Evolutionary conservation across 1,284 basidiomycete genomes (phyloP), one percentile per base, ranked within the genome.

Genomic region (Cryptococcus neoformans): DNA sequence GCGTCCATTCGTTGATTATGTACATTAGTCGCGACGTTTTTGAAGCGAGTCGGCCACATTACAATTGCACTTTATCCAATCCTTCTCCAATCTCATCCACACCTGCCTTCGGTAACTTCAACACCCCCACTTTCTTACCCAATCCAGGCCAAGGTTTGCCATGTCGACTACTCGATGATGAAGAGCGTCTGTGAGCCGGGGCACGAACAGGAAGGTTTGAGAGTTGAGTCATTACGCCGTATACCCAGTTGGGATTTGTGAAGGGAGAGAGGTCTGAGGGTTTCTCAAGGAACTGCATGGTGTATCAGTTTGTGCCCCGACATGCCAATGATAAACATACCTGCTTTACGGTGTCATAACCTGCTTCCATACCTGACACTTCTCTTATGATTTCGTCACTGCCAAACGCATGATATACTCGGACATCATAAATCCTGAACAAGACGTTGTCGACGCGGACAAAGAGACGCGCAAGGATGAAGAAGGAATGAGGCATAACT

Each of bases 401-500:
- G 0, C 71, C 73, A 64, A 98, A 93, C 1, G 87, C 86, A 71
- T 94, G 89, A 69, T 91, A 99, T 60, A 97, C 80, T 42, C 96
- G 83, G 0, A 93, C 94, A 68, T 99, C 96, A 66, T 85, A 87
- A 41, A 87, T 84, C 44, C 96, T 83, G 79, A 99, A 99, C 44
- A 98, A 83, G 44, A 99, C 96, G 56, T 89, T 85, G 75, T 99
- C 96, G 49, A 99, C 93, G 17, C 96, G 85, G 4, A 99, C 81
- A n/a, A 90, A 92, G 75, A 97, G 92, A 6, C 96, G 84, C 1
- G 87, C 83, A 8, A 99, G 84, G 60, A 98, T 85, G 76, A 98
- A 95, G 64, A 97, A 83, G 51, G 89, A 95, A n/a, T 87, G 88
- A 0, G 95, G 93, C 94, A 99, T 99, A 48, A 99, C 93, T 55